Base-by-base conservation (phyloP, 306 rosid genomes). In the Fragaria ananassa region DNA sequence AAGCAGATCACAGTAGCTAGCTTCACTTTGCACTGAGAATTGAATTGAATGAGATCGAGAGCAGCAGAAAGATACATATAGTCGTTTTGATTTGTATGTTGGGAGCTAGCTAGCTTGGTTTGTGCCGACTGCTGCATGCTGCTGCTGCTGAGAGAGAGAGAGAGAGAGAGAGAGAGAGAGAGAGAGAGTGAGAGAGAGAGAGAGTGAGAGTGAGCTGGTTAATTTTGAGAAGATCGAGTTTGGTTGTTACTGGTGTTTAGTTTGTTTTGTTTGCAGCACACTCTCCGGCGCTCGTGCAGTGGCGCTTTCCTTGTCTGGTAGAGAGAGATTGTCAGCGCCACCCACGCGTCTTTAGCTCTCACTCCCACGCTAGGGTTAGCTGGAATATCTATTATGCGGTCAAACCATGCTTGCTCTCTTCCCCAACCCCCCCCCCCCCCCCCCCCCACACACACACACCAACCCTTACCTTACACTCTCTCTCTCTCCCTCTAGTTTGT, bases 211-310 rank as follows among this genome's bases (percentile, higher is more conserved):
- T 53, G 47, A 57, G 51, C 35, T 47, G 18, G 68, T 5, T 45
- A 23, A 25, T 29, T 11, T 77, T 69, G 53, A 64, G 23, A 63
- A 68, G 69, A 68, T 65, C 70, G 70, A 65, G 70, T 65, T 65
- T 65, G 70, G 47, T 37, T 37, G 25, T 37, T 37, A 4, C 19
- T 19, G 27, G 41, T 8, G 17, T 41, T 6, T 31, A 15, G 68
- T 62, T 58, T 62, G 74, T 68, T 68, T 35, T 51, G 68, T 69
- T 62, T 56, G 57, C 81, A 78, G 83, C 87, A 70, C 70, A 70
- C 60, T 81, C 90, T 88, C 86, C 90, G 82, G 85, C 84, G 86
- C 83, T 83, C 73, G 79, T 85, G 88, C 80, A 74, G 63, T 78
- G 81, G 78, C 78, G 77, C 84, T 77, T 74, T 76, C 39, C 58